phyloP scores from a whole-genome alignment of 345 rosid species.

The Syzygium aromaticum region DNA sequence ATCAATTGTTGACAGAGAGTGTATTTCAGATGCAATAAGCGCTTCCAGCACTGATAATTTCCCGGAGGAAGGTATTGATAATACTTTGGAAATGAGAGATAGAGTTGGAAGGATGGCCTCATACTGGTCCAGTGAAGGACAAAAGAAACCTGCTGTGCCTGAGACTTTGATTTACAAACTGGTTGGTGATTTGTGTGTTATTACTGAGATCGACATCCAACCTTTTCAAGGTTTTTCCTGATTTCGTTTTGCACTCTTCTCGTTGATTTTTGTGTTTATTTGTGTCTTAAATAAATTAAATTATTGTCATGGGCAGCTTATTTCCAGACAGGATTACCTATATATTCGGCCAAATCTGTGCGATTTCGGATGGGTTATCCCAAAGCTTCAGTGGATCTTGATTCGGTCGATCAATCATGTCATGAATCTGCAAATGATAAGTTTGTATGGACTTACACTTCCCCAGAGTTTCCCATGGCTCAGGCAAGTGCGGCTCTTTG shows the following conservation, averaged over 20 bases:
- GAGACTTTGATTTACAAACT: constrained; percentile 77
- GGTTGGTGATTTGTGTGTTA: constrained; percentile 52
- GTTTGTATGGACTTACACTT: constrained; percentile 72
- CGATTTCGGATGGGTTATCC: constrained; percentile 67
- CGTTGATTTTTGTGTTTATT: not conserved
- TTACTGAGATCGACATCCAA: constrained; percentile 60
- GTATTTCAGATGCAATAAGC: constrained; percentile 47
- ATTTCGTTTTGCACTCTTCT: not conserved
- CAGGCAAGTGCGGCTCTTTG: constrained; percentile 40
- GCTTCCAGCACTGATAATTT: constrained; percentile 94
- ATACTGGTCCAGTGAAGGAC: constrained; percentile 94
- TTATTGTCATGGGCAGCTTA: constrained; percentile 44
- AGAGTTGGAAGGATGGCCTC: constrained; percentile 43
- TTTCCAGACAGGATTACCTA: constrained; percentile 62
- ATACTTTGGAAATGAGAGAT: constrained; percentile 57
- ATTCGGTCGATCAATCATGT: constrained; percentile 13
- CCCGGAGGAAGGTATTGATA: constrained; percentile 67
- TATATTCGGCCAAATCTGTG: constrained; percentile 72
- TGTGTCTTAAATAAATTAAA: not conserved
- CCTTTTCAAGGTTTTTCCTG: constrained; percentile 68
- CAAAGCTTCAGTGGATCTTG: constrained; percentile 11
- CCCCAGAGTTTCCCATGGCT: constrained; percentile 82
- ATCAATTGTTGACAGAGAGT: constrained; percentile 26
- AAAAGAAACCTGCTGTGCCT: constrained; percentile 54
- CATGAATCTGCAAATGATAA: constrained; percentile 25